Base-by-base conservation (phyloP, 768 basidiomycete species). In the Pleurotus pulmonarius region DNA sequence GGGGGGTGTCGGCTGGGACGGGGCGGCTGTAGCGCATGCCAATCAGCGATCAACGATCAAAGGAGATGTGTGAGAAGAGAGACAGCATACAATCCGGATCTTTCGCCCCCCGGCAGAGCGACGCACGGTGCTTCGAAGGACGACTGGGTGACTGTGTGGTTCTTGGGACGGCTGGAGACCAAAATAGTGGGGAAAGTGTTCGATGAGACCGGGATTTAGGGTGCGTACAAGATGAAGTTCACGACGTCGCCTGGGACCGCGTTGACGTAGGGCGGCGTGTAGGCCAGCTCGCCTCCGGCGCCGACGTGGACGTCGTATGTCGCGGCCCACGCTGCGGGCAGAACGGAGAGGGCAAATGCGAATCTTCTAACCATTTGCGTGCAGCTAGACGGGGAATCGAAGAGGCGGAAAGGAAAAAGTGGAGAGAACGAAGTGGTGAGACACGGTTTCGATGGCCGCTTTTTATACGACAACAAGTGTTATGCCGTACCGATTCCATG, bases 71-170 rank as follows among this genome's bases (percentile, higher is more conserved):
- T 9, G 0, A 15, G 39, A 5, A 4, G 3, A n/a, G 37, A 57
- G 43, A n/a, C 3, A 22, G 61, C 60, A 48, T 61, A 65, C 69
- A 64, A 71, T 12, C 65, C 65, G 6, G 70, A 72, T 43, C 66
- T 58, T 13, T 60, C 39, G 22, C 70, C 70, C 13, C 34, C 51
- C 0, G 56, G 22, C 25, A 66, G 45, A 1, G 59, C 26, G 29
- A 60, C 48, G 59, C 73, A 75, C 1, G 73, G 73, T 3, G 61
- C 61, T 34, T 63, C 60, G 57, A 75, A 74, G 3, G 69, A 53
- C 7, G 71, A 71, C 56, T 73, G 69, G 4, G 71, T 73, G 8
- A 67, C 71, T 9, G 70, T 69, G 58, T 71, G 65, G 49, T 67
- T 70, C 43, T 64, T 64, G 13, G 65, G 65, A 58, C 56, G 58